Percentiles rank a stretch among this genome's conserved stretches.
Evolutionary conservation across 129 eudicot genomes (phyloP).

Genomic region (Pittosporum tobira): DNA sequence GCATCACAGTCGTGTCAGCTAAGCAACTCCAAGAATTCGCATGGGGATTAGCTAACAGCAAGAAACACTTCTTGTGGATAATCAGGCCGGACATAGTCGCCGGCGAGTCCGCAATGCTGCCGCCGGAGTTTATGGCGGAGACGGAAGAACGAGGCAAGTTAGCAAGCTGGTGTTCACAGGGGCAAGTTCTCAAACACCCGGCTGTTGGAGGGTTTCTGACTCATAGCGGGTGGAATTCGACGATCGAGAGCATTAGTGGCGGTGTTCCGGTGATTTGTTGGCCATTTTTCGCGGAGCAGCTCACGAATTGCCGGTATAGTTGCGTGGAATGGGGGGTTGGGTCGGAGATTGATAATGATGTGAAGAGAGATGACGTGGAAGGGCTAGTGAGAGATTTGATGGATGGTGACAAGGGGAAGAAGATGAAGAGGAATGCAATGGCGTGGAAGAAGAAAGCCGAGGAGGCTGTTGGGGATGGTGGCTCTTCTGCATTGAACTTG

Average conservation of each 20-base stretch:
- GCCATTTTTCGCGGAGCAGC: constrained; percentile 74
- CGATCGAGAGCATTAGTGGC: constrained; percentile 34
- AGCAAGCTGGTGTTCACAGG: constrained; percentile 60
- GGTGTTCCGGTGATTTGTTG: constrained; percentile 62
- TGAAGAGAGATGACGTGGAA: constrained; percentile 56
- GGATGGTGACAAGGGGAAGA: constrained; percentile 53
- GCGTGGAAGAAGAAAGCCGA: constrained; percentile 50
- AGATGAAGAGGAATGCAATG: constrained; percentile 30
- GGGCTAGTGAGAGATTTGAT: constrained; percentile 43
- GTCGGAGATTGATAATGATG: constrained; percentile 50
- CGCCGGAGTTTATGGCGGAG: constrained; percentile 27
- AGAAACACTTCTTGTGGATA: constrained; percentile 49
- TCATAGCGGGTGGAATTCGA: constrained; percentile 71
- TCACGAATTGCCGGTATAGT: constrained; percentile 45
- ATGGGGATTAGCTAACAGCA: constrained; percentile 66
- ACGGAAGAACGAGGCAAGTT: constrained; percentile 40
- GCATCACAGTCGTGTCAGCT: constrained; percentile 40
- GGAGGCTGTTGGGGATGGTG: constrained; percentile 33
- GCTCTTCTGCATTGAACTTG: constrained; percentile 33
- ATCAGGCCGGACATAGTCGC: constrained; percentile 48
- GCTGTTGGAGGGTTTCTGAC: constrained; percentile 53
- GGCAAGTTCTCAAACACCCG: constrained; percentile 36
- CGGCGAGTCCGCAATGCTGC: constrained; percentile 41
- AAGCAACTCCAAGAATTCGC: constrained; percentile 52
- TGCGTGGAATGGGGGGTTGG: constrained; percentile 50